Conservation (phyloP, 257 asterid genomes). For the Solanum appendiculatum region DNA sequence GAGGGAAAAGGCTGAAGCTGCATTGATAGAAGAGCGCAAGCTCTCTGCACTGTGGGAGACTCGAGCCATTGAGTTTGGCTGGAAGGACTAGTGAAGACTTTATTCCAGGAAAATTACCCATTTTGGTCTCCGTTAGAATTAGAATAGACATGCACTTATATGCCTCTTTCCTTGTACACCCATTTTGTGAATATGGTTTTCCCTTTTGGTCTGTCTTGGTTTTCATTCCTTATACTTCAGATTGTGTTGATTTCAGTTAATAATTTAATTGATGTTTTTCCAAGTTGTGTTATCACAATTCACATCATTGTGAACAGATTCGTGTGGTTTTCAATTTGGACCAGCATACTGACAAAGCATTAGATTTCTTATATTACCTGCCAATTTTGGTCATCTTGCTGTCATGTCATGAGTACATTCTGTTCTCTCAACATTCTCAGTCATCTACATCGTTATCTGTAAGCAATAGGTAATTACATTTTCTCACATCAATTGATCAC, state of each 20-base stretch:
- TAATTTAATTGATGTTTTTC: neutral
- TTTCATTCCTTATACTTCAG: neutral
- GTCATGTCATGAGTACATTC: neutral
- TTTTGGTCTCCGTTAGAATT: neutral
- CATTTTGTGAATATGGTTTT: slow-evolving; percentile 12
- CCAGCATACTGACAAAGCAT: neutral
- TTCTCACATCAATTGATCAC: neutral
- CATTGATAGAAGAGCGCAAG: slow-evolving; percentile 22
- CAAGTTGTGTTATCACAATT: neutral
- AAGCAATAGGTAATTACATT: neutral
- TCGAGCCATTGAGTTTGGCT: slow-evolving; percentile 24
- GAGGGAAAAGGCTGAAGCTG: slow-evolving; percentile 26
- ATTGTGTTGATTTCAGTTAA: neutral
- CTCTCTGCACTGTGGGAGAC: slow-evolving; percentile 24
- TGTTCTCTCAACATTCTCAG: neutral
- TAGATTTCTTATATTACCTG: neutral
- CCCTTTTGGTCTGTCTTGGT: neutral
- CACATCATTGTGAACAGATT: neutral
- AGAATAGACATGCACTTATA: neutral
- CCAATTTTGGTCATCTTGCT: neutral
- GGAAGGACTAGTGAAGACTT: slow-evolving; percentile 12
- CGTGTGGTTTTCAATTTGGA: neutral
- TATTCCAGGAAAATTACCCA: neutral
- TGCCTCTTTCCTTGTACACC: neutral
- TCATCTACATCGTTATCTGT: neutral